Conservation (phyloP, 2,329 filamentous ascomycete genomes). For the Bipolaris bicolor region DNA sequence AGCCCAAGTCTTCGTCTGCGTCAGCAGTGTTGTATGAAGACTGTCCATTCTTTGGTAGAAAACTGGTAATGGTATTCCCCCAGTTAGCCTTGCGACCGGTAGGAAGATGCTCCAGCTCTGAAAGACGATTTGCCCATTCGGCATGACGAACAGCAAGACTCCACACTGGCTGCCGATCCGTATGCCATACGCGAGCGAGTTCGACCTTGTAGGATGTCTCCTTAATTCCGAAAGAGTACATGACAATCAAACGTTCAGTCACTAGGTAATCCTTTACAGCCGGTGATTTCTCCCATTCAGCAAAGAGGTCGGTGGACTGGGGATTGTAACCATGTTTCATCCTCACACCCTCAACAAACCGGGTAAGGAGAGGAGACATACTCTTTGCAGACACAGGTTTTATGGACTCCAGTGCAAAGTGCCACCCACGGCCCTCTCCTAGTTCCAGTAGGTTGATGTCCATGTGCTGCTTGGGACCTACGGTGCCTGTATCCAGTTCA, state of each 20-base stretch:
- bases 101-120: slow-evolving; percentile 33
- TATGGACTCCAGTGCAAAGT: slow-evolving; percentile 40
- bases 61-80: slow-evolving; percentile 29
- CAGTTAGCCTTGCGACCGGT: slow-evolving; percentile 31
- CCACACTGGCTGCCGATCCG: slow-evolving; percentile 32
- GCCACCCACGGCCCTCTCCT: slow-evolving; percentile 39
- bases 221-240: slow-evolving; percentile 40
- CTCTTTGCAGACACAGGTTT: slow-evolving; percentile 17
- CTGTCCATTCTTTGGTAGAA: slow-evolving; percentile 38
- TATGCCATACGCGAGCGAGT: slow-evolving; percentile 37
- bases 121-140: slow-evolving; percentile 39
- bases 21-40: slow-evolving; percentile 11
- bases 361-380: slow-evolving; percentile 29
- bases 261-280: slow-evolving; percentile 22
- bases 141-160: slow-evolving; percentile 38
- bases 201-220: slow-evolving; percentile 39
- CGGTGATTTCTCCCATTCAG: slow-evolving; percentile 24
- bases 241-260: slow-evolving; percentile 30
- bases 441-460: slow-evolving; percentile 45
- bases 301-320: slow-evolving; percentile 25
- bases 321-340: slow-evolving; percentile 26
- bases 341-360: slow-evolving; percentile 30
- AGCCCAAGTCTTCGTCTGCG: slow-evolving; percentile 15
- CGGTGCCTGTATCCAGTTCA: slow-evolving; percentile 23
- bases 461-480: slow-evolving; percentile 29